Percentiles rank a stretch among this genome's conserved stretches.
Conservation (phyloP, 2,329 filamentous ascomycete species). For the Fusarium abutilonis region DNA sequence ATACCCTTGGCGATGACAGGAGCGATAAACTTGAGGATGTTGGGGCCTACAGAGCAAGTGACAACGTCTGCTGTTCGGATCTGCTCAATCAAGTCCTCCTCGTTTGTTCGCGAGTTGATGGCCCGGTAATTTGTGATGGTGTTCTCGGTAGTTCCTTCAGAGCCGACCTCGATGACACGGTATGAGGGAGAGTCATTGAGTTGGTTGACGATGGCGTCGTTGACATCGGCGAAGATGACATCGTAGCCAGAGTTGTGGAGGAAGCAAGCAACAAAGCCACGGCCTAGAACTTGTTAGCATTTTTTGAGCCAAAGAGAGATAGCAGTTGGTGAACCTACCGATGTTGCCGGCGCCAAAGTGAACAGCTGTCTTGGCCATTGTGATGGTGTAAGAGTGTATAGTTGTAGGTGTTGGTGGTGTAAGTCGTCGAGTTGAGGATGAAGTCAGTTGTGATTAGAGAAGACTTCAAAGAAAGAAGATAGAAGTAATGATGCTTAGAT, state of each 20-base stretch:
- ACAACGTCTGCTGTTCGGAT: constrained; percentile 89
- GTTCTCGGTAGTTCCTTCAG: constrained; percentile 81
- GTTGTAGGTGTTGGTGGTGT: constrained; percentile 28
- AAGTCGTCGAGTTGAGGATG: constrained; percentile 13
- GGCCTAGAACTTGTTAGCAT: constrained; percentile 54
- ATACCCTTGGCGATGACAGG: constrained; percentile 96
- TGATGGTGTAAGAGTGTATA: constrained; percentile 38
- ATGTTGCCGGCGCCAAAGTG: constrained; percentile 91
- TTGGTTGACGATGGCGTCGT: constrained; percentile 80
- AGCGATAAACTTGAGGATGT: constrained; percentile 95
- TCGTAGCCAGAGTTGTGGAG: constrained; percentile 95
- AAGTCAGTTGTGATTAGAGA: constrained; percentile 1
- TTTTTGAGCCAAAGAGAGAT: neutral
- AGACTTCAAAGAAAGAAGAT: neutral
- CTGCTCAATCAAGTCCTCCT: constrained; percentile 82
- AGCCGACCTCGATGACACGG: constrained; percentile 91
- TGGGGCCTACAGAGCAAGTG: constrained; percentile 96
- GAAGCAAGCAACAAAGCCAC: constrained; percentile 89
- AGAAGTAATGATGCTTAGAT: constrained; percentile 4
- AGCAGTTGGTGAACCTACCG: constrained; percentile 55
- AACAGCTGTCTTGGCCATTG: constrained; percentile 72
- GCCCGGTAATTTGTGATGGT: constrained; percentile 95
- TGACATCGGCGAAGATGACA: constrained; percentile 95
- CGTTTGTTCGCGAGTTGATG: constrained; percentile 91
- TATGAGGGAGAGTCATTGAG: constrained; percentile 82